These are phyloP conservation scores for Clathrospora elynae DNA, from an alignment of 2,329 filamentous ascomycete species.

Conservation along the genomic window DNA sequence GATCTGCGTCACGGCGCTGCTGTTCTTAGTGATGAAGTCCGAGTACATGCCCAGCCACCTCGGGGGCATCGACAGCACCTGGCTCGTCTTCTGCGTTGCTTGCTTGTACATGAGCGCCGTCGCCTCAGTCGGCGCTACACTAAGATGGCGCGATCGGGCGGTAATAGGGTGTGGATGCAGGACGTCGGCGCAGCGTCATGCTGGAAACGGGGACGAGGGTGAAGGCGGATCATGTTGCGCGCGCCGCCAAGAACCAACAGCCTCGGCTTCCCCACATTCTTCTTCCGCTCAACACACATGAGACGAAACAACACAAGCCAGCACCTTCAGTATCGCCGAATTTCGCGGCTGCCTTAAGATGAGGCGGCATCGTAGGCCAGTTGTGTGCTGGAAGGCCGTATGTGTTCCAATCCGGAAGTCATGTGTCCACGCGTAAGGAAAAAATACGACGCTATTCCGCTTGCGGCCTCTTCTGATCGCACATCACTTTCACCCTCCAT, in stretches of 20 bases:
- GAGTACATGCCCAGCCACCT: conserved; percentile 75
- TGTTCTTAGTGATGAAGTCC: conserved; percentile 93
- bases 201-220: conserved; percentile 32
- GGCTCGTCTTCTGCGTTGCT: conserved; percentile 49
- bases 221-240: conserved; percentile 32
- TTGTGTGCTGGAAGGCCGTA: no score
- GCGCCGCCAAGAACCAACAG: neutral
- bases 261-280: neutral
- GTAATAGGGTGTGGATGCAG: conserved; percentile 22
- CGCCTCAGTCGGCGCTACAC: conserved; percentile 26
- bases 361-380: no score
- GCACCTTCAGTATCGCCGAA: no score
- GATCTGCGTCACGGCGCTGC: conserved; percentile 90
- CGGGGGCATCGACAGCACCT: conserved; percentile 63
- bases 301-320: no score
- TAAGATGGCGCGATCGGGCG: conserved; percentile 15
- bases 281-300: no score
- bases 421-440: no score
- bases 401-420: no score
- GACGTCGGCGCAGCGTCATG: conserved; percentile 20
- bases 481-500: no score
- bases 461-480: no score
- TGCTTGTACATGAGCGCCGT: conserved; percentile 44
- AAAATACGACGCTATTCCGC: no score
- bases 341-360: no score